Percentiles rank a stretch among this genome's conserved stretches.
Evolutionary conservation across 768 basidiomycete species (phyloP).

Genomic region (Kwoniella heveanensis): DNA sequence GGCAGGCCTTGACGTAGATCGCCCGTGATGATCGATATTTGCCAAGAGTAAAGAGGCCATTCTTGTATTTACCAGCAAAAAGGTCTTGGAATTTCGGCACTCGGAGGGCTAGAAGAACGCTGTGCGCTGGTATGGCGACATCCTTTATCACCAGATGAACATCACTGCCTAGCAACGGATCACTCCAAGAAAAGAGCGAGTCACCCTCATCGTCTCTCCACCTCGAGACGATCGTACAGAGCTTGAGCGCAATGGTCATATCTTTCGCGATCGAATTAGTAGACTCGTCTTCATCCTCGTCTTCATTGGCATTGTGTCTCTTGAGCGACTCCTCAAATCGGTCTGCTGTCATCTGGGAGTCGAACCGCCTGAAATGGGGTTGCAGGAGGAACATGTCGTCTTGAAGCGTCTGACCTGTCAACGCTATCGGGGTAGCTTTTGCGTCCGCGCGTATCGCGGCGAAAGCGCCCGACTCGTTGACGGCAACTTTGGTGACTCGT

Average conservation of each 20-base stretch:
- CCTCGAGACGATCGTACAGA: constrained; percentile 45
- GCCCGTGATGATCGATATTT: constrained; percentile 14
- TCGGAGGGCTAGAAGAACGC: constrained; percentile 33
- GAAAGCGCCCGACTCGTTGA: constrained; percentile 84
- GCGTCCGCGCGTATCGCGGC: constrained; percentile 80
- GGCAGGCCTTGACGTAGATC: constrained; percentile 62
- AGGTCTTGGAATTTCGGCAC: constrained; percentile 25
- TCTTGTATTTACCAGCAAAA: constrained; percentile 15
- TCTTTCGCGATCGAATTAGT: constrained; percentile 51
- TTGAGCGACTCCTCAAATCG: constrained; percentile 34
- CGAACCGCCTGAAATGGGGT: constrained; percentile 62
- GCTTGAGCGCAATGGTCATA: constrained; percentile 40
- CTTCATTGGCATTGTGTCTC: constrained; percentile 33
- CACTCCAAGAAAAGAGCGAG: constrained; percentile 48
- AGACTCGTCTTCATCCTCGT: constrained; percentile 60
- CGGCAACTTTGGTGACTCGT: constrained; percentile 78
- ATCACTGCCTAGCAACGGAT: constrained; percentile 65
- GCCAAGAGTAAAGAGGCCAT: constrained; percentile 13
- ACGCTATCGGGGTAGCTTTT: constrained; percentile 62
- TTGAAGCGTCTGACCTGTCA: constrained; percentile 64
- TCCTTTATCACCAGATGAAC: constrained; percentile 61
- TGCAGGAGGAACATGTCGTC: constrained; percentile 69
- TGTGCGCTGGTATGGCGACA: constrained; percentile 53
- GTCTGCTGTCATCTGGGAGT: constrained; percentile 44
- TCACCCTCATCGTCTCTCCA: constrained; percentile 49